Percentiles rank a stretch among this genome's conserved stretches.
Conservation (phyloP, 108 stramenopile species). For the Mayamaea pseudoterrestris region DNA sequence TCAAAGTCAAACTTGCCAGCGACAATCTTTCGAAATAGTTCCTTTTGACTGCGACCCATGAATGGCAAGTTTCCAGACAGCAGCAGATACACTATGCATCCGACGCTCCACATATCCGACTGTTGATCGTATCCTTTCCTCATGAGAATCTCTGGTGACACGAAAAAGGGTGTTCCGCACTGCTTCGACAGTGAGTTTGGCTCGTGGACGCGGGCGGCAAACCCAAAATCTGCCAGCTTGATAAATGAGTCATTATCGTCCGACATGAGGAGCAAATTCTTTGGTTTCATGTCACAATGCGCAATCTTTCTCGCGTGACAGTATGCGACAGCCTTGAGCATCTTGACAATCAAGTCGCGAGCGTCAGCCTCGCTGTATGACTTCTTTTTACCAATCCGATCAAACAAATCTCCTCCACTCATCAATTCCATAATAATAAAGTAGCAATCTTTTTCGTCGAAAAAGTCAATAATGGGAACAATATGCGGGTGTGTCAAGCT, state of each 20-base stretch:
- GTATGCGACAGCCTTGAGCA: slow-evolving; percentile 65
- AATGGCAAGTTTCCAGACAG: slow-evolving; percentile 85
- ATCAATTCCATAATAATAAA: slow-evolving; percentile 86
- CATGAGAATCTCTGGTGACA: slow-evolving; percentile 92
- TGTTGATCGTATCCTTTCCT: slow-evolving; percentile 61
- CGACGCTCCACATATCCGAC: slow-evolving; percentile 95
- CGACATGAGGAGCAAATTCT: slow-evolving; percentile 71
- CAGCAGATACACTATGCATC: slow-evolving; percentile 88
- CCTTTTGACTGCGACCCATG: slow-evolving; percentile 59
- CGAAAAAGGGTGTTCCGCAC: slow-evolving; percentile 91
- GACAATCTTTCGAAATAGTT: slow-evolving; percentile 63
- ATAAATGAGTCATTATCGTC: slow-evolving; percentile 72
- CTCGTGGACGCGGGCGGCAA: slow-evolving; percentile 69
- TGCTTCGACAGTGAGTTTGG: slow-evolving; percentile 62
- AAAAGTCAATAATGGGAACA: slow-evolving; percentile 87
- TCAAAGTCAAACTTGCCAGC: slow-evolving; percentile 59
- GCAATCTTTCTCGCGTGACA: slow-evolving; percentile 66
- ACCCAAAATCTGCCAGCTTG: slow-evolving; percentile 87
- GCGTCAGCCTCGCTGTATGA: slow-evolving; percentile 79
- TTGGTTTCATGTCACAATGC: slow-evolving; percentile 88
- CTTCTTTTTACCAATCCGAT: slow-evolving; percentile 78
- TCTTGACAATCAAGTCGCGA: slow-evolving; percentile 58
- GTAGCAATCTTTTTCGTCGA: slow-evolving; percentile 75
- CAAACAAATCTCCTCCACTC: slow-evolving; percentile 87
- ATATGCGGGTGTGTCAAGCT: slow-evolving; percentile 77